Percentiles rank a stretch among this genome's conserved stretches.
Evolutionary conservation across 257 asterid species (phyloP).

Genomic region (Solanum piurae): DNA sequence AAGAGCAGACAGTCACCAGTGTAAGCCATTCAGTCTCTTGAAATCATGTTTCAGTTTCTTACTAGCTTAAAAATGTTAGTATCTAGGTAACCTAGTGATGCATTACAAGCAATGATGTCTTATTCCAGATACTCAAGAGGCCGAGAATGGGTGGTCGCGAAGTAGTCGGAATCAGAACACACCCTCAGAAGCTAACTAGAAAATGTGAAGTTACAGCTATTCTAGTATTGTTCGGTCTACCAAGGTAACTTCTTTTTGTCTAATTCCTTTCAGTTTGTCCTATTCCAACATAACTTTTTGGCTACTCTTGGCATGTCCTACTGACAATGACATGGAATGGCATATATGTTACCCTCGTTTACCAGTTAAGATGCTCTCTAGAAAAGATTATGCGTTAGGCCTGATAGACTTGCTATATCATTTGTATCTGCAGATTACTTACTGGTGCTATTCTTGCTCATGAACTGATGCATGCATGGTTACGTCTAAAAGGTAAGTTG

Average conservation of each 20-base stretch:
- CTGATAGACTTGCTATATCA: background rate
- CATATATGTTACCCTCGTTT: background rate
- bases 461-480: conserved; percentile 95
- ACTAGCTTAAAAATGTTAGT: background rate
- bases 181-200: conserved; percentile 66
- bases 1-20: conserved; percentile 87
- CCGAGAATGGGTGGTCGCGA: conserved; percentile 73
- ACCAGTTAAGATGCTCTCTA: background rate
- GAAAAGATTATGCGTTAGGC: background rate
- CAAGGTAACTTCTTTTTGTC: conserved; percentile 40
- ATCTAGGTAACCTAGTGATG: background rate
- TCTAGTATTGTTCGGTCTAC: conserved; percentile 85
- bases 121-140: conserved; percentile 53
- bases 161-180: conserved; percentile 68
- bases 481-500: conserved; percentile 64
- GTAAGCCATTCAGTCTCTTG: conserved; percentile 25
- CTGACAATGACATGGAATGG: background rate
- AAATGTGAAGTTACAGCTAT: conserved; percentile 92
- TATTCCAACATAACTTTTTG: background rate
- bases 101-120: background rate
- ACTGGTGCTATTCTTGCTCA: conserved; percentile 96
- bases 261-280: background rate
- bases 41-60: background rate
- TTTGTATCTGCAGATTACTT: conserved; percentile 45
- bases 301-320: background rate